Evolutionary conservation across 2,329 filamentous ascomycete species (phyloP).

Genomic region (Dactylellina cionopaga): DNA sequence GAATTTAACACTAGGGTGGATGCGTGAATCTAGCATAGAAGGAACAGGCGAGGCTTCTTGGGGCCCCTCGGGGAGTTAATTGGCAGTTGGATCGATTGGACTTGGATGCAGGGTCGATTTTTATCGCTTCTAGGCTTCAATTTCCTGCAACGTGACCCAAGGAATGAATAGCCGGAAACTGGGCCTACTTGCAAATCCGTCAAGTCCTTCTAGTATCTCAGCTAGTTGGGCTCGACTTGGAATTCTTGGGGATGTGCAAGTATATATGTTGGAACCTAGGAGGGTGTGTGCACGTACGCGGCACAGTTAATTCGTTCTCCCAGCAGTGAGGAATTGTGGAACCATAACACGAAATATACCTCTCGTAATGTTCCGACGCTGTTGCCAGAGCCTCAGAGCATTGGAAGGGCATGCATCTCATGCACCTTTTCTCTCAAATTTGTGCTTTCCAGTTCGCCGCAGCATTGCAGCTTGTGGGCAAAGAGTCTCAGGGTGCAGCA

Average conservation of each 20-base stretch:
- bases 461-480: too few relatives aligned
- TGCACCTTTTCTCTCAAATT: background rate
- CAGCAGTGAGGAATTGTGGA: background rate
- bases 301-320: background rate
- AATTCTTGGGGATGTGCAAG: too few relatives aligned
- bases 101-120: too few relatives aligned
- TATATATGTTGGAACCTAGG: too few relatives aligned
- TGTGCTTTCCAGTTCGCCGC: constrained; percentile 7
- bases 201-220: background rate
- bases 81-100: too few relatives aligned
- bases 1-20: constrained; percentile 6
- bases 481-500: too few relatives aligned
- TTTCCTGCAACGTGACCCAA: too few relatives aligned
- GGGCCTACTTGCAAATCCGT: background rate
- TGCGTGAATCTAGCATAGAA: background rate
- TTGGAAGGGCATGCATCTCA: too few relatives aligned
- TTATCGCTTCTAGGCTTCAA: too few relatives aligned
- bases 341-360: background rate
- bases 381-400: too few relatives aligned
- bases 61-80: too few relatives aligned
- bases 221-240: background rate
- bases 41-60: constrained; percentile 2
- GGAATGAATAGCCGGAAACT: background rate
- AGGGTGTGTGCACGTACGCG: background rate
- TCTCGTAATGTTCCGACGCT: too few relatives aligned